phyloP scores from a whole-genome alignment of 441 rosid genomes.

The Theobroma grandiflorum region DNA sequence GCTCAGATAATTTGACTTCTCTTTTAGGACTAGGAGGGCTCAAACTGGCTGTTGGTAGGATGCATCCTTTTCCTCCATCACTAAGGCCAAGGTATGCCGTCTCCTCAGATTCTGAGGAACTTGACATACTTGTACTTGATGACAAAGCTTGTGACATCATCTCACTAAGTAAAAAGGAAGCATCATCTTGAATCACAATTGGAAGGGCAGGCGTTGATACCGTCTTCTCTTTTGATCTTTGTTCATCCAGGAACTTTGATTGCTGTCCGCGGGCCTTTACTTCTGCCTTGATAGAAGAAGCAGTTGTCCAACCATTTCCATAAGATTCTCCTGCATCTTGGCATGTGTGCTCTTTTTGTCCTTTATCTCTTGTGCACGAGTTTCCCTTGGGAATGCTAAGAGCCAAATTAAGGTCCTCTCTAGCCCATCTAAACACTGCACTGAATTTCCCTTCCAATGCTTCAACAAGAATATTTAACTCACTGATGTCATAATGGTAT shows the following conservation, averaged over 20 bases:
- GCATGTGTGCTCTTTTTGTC: conserved; percentile 23
- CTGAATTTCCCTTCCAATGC: conserved; percentile 70
- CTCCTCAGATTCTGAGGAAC: conserved; percentile 40
- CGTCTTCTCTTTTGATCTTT: conserved; percentile 25
- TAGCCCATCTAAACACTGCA: conserved; percentile 64
- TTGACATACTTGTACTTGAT: conserved; percentile 35
- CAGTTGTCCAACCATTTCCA: conserved; percentile 29
- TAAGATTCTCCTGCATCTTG: conserved; percentile 9
- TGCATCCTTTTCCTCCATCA: background rate
- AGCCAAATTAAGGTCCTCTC: conserved; percentile 51
- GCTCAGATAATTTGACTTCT: conserved; percentile 13
- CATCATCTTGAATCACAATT: conserved; percentile 10
- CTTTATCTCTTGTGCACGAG: conserved; percentile 27
- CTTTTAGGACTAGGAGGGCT: background rate
- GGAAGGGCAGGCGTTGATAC: conserved; percentile 14
- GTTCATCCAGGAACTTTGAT: conserved; percentile 21
- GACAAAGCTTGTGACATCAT: conserved; percentile 26
- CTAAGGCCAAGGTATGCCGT: conserved; percentile 12
- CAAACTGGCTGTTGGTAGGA: background rate
- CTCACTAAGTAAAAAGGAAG: background rate
- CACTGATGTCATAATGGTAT: conserved; percentile 53
- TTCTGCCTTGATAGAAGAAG: conserved; percentile 44
- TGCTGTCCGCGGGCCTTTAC: conserved; percentile 38
- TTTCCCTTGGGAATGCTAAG: conserved; percentile 37
- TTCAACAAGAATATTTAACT: conserved; percentile 64